phyloP scores from a whole-genome alignment of 495 filamentous ascomycete genomes.

The Aspergillus bertholletiae region DNA sequence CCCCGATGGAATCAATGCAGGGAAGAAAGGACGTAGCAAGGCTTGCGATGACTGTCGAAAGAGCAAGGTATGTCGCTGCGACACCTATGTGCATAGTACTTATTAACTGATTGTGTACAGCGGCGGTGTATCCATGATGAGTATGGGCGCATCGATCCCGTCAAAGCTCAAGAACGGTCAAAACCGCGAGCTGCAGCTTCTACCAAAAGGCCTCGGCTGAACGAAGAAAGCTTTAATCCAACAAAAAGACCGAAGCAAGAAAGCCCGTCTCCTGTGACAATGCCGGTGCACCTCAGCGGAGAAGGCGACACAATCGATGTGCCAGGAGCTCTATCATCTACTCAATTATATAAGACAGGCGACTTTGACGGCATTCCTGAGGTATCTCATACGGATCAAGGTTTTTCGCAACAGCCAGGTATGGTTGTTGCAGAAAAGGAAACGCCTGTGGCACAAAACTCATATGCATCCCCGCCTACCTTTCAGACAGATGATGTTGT shows the following conservation, averaged over 20 bases:
- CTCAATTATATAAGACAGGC: constrained; percentile 10
- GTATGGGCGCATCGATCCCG: constrained; percentile 58
- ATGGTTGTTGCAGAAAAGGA: constrained; percentile 17
- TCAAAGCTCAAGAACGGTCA: constrained; percentile 57
- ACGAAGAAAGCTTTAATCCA: constrained; percentile 30
- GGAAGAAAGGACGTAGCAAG: constrained; percentile 57
- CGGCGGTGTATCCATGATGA: constrained; percentile 68
- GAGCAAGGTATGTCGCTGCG: constrained; percentile 53
- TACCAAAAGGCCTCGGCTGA: constrained; percentile 44
- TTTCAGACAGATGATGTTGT: constrained; percentile 34
- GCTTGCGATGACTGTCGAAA: constrained; percentile 65
- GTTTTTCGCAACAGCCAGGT: constrained; percentile 10
- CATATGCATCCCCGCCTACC: constrained; percentile 39
- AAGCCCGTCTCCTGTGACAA: constrained; percentile 31
- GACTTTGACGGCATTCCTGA: constrained; percentile 6
- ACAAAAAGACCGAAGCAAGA: constrained; percentile 40
- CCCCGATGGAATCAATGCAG: constrained; percentile 30
- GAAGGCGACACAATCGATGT: constrained; percentile 9
- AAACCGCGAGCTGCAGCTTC: constrained; percentile 52
- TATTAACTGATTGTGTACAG: constrained; percentile 30
- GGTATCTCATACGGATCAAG: constrained; percentile 10
- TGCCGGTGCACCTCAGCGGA: constrained; percentile 19
- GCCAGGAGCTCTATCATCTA: constrained; percentile 10
- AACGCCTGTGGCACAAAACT: constrained; percentile 17
- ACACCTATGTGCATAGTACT: neutral